A percentile compares a stretch with the other conserved stretches of the same genome.
Evolutionary conservation across 2,329 filamentous ascomycete genomes (phyloP).

Genomic region (Neofusicoccum parvum): DNA sequence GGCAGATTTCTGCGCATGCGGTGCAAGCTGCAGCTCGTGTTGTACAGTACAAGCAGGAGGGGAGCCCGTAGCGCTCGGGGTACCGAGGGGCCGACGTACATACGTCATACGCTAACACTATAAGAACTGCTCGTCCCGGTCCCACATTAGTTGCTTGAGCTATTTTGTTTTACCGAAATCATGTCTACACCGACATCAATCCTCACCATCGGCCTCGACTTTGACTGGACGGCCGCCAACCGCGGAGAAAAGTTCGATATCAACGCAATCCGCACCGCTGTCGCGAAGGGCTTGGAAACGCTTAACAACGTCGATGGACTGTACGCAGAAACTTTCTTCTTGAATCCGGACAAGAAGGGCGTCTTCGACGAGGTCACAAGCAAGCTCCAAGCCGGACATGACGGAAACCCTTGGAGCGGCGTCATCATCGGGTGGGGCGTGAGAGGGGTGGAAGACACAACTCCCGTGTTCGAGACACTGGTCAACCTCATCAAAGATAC

Average conservation of each 20-base stretch:
- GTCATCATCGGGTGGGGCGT: slow-evolving; percentile 1
- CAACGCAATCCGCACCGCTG: not conserved
- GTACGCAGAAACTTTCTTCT: not conserved
- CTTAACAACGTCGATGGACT: not conserved
- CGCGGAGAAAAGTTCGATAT: not conserved
- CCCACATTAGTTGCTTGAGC: too few relatives aligned
- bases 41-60: too few relatives aligned
- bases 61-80: too few relatives aligned
- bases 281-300: not conserved
- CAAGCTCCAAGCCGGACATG: not conserved
- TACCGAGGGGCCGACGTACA: too few relatives aligned
- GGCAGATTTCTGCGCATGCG: too few relatives aligned
- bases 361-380: not conserved
- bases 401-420: not conserved
- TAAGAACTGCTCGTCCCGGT: too few relatives aligned
- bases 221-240: not conserved
- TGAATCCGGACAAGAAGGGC: not conserved
- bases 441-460: not conserved
- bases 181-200: not conserved
- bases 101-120: too few relatives aligned
- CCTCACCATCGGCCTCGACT: slow-evolving; percentile 6
- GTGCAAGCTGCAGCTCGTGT: too few relatives aligned
- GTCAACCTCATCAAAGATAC: not conserved
- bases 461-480: not conserved
- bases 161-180: too few relatives aligned